These are phyloP conservation scores for Capsicum pubescens DNA, from an alignment of 257 asterid genomes.

Conservation along the genomic window DNA sequence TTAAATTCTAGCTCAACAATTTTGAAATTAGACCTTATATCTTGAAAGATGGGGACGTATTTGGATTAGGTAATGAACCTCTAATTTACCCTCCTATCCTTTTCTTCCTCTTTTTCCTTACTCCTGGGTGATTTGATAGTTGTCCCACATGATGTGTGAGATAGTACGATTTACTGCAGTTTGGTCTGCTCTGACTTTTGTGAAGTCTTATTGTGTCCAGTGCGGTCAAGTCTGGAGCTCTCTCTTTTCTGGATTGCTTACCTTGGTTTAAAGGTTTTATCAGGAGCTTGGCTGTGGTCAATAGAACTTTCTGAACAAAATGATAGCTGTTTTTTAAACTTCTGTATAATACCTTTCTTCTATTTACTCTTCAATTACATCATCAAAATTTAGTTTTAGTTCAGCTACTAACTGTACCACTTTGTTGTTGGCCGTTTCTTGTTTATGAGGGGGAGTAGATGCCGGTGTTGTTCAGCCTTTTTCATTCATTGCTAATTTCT, in stretches of 20 bases:
- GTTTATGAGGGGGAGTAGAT: background rate
- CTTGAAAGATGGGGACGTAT: background rate
- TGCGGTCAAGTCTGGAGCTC: constrained; percentile 15
- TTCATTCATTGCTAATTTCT: constrained; percentile 18
- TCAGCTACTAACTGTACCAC: background rate
- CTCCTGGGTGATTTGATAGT: constrained; percentile 5
- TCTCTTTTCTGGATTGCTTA: constrained; percentile 20
- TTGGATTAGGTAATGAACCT: constrained; percentile 11
- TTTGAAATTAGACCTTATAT: background rate
- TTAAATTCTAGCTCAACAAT: background rate
- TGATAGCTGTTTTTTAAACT: background rate
- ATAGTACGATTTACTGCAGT: constrained; percentile 8
- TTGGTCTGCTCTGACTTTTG: background rate
- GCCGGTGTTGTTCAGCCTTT: background rate
- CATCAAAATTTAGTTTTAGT: background rate
- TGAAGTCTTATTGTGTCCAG: background rate
- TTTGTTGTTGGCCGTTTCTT: background rate
- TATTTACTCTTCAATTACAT: constrained; percentile 6
- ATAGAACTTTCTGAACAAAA: constrained; percentile 6
- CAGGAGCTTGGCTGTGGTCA: background rate
- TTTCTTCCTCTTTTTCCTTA: constrained; percentile 1
- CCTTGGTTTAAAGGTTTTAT: background rate
- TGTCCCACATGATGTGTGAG: background rate
- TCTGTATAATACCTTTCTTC: background rate
- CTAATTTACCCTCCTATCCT: constrained; percentile 7